Percentiles rank a stretch among this genome's conserved stretches.
Evolutionary conservation across 257 asterid species (phyloP).

Genomic region (Solanum chmielewskii): DNA sequence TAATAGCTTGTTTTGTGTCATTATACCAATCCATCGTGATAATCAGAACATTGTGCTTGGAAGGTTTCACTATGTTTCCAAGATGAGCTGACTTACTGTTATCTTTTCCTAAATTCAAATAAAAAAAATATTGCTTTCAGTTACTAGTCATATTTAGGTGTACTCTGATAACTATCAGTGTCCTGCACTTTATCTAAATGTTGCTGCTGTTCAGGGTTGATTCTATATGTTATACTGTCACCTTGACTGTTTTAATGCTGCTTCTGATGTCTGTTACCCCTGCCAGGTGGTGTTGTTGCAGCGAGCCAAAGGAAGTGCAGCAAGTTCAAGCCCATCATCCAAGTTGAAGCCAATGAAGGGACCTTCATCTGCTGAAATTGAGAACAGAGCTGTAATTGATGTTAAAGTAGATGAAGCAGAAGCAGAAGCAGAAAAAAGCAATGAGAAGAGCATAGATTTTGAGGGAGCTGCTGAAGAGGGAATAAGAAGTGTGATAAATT

Average conservation of each 20-base stretch:
- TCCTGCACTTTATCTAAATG: not conserved
- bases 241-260: not conserved
- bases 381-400: slow-evolving; percentile 51
- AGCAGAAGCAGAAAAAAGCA: slow-evolving; percentile 46
- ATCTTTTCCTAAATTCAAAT: not conserved
- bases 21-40: not conserved
- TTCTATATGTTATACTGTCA: not conserved
- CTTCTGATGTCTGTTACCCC: slow-evolving; percentile 10
- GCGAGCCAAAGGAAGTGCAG: slow-evolving; percentile 37
- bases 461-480: slow-evolving; percentile 92
- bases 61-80: not conserved
- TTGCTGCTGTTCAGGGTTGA: not conserved
- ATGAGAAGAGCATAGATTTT: slow-evolving; percentile 52
- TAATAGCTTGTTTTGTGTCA: not conserved
- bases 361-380: slow-evolving; percentile 43
- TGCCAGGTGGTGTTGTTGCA: slow-evolving; percentile 74
- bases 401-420: slow-evolving; percentile 49
- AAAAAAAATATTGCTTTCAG: not conserved
- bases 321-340: slow-evolving; percentile 34
- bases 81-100: not conserved
- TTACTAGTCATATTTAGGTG: not conserved
- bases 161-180: not conserved
- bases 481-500: slow-evolving; percentile 67
- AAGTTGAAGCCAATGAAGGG: slow-evolving; percentile 43
- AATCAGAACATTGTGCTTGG: not conserved